Percentiles rank a stretch among this genome's conserved stretches.
These are phyloP conservation scores for Candida tetrigidarum DNA, from an alignment of 1,139 yeast species.

Conservation along the genomic window DNA sequence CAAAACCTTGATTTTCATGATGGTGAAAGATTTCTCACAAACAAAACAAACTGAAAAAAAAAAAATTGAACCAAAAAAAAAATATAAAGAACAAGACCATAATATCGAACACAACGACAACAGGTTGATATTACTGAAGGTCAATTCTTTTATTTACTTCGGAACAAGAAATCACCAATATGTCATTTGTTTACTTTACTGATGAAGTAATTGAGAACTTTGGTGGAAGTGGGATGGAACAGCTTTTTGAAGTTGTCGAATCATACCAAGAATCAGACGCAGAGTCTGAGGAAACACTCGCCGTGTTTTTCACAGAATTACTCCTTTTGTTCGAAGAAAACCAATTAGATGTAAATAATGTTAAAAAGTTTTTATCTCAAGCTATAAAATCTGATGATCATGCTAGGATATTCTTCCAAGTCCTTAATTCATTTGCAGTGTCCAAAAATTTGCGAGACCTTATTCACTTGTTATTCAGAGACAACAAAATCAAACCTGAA, in stretches of 20 bases:
- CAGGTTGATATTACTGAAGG: too few species aligned
- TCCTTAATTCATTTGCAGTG: constrained; percentile 49
- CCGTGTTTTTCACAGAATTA: constrained; percentile 40
- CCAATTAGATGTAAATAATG: constrained; percentile 25
- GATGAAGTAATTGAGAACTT: constrained; percentile 34
- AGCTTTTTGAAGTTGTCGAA: constrained; percentile 32
- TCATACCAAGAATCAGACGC: constrained; percentile 22
- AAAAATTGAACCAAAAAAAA: neutral
- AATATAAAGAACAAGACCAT: neutral
- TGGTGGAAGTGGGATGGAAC: constrained; percentile 32
- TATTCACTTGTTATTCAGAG: constrained; percentile 22
- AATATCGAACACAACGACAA: too few species aligned
- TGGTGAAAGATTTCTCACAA: constrained; percentile 1
- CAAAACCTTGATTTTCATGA: too few species aligned
- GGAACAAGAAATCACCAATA: neutral
- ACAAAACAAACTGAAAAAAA: neutral
- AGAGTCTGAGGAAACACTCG: constrained; percentile 21
- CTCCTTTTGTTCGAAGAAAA: constrained; percentile 35
- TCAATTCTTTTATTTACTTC: neutral
- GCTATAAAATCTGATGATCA: constrained; percentile 36
- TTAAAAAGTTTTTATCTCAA: constrained; percentile 31
- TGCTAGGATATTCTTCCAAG: constrained; percentile 47
- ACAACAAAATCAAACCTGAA: constrained; percentile 38
- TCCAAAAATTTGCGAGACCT: constrained; percentile 32
- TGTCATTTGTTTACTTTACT: constrained; percentile 25